Conservation (phyloP, 768 basidiomycete species). For the Podaxis sp. region DNA sequence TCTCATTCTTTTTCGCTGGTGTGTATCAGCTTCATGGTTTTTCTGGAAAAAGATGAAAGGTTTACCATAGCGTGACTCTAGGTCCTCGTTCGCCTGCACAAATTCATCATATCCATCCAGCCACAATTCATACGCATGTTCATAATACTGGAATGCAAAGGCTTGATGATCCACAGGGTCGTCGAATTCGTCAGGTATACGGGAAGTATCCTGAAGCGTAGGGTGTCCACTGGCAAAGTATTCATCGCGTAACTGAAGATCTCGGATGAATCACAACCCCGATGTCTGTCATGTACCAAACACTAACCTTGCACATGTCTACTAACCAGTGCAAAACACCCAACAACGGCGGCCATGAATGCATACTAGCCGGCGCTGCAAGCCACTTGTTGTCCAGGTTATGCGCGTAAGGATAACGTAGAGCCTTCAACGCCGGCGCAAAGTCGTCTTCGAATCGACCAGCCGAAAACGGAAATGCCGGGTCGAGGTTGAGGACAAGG, state of each 20-base stretch:
- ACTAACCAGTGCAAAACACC: conserved; percentile 93
- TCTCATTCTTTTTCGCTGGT: conserved; percentile 68
- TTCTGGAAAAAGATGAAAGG: not conserved
- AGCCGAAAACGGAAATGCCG: conserved; percentile 50
- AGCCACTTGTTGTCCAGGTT: conserved; percentile 84
- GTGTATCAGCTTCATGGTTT: conserved; percentile 7
- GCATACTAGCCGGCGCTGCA: conserved; percentile 82
- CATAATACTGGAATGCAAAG: conserved; percentile 71
- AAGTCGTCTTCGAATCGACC: conserved; percentile 79
- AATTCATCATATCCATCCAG: conserved; percentile 65
- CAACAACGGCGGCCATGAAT: conserved; percentile 87
- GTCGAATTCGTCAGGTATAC: conserved; percentile 72
- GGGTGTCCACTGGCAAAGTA: conserved; percentile 64
- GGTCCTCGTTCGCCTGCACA: conserved; percentile 58
- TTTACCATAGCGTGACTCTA: conserved; percentile 78
- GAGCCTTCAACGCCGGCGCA: conserved; percentile 63
- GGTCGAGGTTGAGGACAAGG: conserved; percentile 68
- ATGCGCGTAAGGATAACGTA: conserved; percentile 78
- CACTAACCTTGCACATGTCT: conserved; percentile 71
- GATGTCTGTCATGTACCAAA: not conserved
- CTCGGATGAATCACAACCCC: not conserved
- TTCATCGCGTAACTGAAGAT: conserved; percentile 32
- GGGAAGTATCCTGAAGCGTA: conserved; percentile 56
- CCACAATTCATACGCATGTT: conserved; percentile 64
- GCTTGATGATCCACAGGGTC: conserved; percentile 71